phyloP scores from a whole-genome alignment of 23 red algal species.

The Gracilariopsis chorda region DNA sequence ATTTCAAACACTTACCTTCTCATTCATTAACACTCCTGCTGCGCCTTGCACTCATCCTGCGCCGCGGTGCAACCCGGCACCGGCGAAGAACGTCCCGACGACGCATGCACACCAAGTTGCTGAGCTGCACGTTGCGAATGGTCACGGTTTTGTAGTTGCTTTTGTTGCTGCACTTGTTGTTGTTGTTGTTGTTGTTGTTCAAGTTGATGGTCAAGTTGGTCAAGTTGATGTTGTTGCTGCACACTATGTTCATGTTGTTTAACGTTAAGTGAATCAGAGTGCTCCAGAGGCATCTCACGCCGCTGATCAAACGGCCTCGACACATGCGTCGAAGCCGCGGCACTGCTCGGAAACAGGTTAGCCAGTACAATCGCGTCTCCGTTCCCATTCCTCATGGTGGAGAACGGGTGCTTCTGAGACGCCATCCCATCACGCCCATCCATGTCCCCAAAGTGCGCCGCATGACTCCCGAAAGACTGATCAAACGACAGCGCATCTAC shows the following conservation, averaged over 20 bases:
- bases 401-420: background rate
- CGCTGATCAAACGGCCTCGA: conserved; percentile 1
- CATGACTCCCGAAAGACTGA: background rate
- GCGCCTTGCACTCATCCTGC: background rate
- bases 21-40: background rate
- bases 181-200: too few species aligned
- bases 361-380: background rate
- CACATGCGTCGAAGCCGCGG: background rate
- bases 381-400: background rate
- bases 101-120: too few species aligned
- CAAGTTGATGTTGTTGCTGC: background rate
- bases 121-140: too few species aligned
- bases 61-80: too few species aligned
- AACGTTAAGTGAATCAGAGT: background rate
- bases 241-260: background rate
- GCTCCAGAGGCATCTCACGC: background rate
- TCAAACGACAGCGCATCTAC: background rate
- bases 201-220: background rate
- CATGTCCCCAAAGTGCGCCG: background rate
- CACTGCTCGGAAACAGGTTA: background rate
- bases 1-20: background rate
- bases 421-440: background rate
- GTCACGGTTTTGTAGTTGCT: too few species aligned
- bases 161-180: background rate
- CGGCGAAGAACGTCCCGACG: background rate